Percentiles rank a stretch among this genome's conserved stretches.
These are phyloP conservation scores for Agrostemma githago DNA, from an alignment of 148 eudicot genomes.

Conservation along the genomic window DNA sequence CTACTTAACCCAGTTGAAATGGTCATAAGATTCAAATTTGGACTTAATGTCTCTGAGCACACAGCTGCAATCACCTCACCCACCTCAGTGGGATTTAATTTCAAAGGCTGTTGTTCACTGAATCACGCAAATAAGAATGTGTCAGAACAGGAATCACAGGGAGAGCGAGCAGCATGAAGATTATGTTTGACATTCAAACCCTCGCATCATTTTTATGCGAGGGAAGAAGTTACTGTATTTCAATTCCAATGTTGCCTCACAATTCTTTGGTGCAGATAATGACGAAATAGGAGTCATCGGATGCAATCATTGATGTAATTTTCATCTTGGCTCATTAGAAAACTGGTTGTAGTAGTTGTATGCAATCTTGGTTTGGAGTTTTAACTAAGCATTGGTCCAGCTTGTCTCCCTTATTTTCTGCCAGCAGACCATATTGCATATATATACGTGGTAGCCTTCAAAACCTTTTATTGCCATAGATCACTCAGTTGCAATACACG, in stretches of 20 bases:
- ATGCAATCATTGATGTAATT: not conserved
- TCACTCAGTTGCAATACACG: no score
- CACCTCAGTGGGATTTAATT: conserved; percentile 78
- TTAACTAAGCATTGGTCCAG: no score
- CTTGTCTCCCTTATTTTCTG: no score
- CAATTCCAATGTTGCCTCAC: not conserved
- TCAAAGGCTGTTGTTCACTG: conserved; percentile 97
- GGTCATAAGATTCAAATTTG: conserved; percentile 52
- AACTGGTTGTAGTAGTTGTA: no score
- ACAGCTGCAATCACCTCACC: conserved; percentile 93
- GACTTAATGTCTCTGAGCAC: conserved; percentile 70
- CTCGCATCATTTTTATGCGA: not conserved
- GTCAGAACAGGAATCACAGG: conserved; percentile 7
- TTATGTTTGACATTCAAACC: not conserved
- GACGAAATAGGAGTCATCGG: not conserved
- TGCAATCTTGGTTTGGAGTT: no score
- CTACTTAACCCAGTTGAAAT: conserved; percentile 66
- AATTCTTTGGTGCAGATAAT: not conserved
- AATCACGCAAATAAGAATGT: conserved; percentile 13
- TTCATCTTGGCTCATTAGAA: not conserved
- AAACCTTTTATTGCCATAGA: no score
- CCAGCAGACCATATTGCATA: no score
- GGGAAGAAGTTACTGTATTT: not conserved
- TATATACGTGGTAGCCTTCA: no score
- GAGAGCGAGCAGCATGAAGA: not conserved